Evolutionary conservation across 352 stramenopile genomes (phyloP), one percentile per base, ranked within the genome.

Genomic region (Globisporangium takayamanum): DNA sequence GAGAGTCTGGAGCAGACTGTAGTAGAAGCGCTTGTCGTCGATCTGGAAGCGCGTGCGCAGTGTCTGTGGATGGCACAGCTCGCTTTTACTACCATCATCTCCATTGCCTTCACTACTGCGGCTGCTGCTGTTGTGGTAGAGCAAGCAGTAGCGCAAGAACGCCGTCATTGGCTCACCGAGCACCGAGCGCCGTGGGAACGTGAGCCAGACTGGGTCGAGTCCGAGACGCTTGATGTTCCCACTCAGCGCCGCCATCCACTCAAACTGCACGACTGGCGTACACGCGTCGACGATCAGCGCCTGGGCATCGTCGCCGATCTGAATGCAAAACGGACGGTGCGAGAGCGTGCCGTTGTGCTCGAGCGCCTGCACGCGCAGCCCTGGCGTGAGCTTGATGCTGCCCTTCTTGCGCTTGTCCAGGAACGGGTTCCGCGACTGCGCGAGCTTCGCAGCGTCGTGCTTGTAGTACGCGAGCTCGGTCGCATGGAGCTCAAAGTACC

Each of bases 331-430:
- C 46, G 80, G 83, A 28, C 80, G 74, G 6, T 73, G 37, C 10
- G 78, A 88, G 20, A 89, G 73, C 66, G 87, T 89, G 45, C 80
- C 83, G 33, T 62, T 59, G 61, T 92, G 87, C 51, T 84, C 63
- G n/a, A 84, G 55, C 18, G 73, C 64, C 44, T 62, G 51, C 12
- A 90, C 70, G 2, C 63, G 57, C 55, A 87, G 69, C 0, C 70
- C 69, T 20, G 57, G 67, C 1, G 62, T 66, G 22, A 92, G 63
- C 12, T 30, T 12, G 3, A 89, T 46, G 50, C 56, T 71, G 8
- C 78, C 76, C 30, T 80, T 82, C 20, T 68, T 52, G 3, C 63
- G 63, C 64, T 74, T 82, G 55, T 84, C 66, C 48, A 83, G 62
- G 66, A 89, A 88, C 33, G 74, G 74, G 57, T 88, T 87, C 55